These are phyloP conservation scores for Hydnum rufescens DNA, from an alignment of 768 basidiomycete species.

Conservation along the genomic window DNA sequence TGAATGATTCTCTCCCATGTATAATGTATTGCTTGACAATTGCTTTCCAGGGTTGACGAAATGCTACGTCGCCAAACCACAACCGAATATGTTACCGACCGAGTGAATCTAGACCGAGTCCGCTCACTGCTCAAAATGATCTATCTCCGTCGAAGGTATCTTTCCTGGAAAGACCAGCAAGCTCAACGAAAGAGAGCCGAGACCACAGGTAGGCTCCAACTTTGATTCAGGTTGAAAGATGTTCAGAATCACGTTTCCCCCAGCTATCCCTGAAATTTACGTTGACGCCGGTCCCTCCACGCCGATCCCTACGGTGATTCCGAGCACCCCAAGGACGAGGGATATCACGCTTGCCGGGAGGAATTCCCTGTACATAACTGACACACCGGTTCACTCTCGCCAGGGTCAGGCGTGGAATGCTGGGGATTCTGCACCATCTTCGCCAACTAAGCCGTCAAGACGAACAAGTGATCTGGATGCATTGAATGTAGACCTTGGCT, in stretches of 20 bases:
- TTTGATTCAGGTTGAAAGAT: neutral
- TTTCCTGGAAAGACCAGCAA: constrained; percentile 29
- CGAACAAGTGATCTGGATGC: neutral
- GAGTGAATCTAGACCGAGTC: constrained; percentile 72
- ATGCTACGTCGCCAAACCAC: constrained; percentile 55
- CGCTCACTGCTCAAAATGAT: constrained; percentile 62
- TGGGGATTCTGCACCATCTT: neutral
- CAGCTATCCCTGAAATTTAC: constrained; percentile 53
- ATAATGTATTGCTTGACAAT: neutral
- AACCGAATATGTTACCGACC: constrained; percentile 59
- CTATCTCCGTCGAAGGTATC: constrained; percentile 46
- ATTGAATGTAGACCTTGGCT: neutral
- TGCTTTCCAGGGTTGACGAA: constrained; percentile 47
- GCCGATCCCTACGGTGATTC: constrained; percentile 30
- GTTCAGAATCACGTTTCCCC: neutral
- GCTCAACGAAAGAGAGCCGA: neutral
- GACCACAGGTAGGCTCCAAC: neutral
- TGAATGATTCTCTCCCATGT: constrained; percentile 26
- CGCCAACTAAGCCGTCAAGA: neutral
- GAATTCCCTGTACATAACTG: constrained; percentile 1
- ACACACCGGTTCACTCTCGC: neutral
- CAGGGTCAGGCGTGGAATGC: neutral
- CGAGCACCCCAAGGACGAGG: constrained; percentile 16
- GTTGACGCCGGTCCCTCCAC: constrained; percentile 32
- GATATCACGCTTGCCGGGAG: constrained; percentile 27